Conservation (phyloP, 108 stramenopile genomes). For the Stephanodiscus minutulus region DNA sequence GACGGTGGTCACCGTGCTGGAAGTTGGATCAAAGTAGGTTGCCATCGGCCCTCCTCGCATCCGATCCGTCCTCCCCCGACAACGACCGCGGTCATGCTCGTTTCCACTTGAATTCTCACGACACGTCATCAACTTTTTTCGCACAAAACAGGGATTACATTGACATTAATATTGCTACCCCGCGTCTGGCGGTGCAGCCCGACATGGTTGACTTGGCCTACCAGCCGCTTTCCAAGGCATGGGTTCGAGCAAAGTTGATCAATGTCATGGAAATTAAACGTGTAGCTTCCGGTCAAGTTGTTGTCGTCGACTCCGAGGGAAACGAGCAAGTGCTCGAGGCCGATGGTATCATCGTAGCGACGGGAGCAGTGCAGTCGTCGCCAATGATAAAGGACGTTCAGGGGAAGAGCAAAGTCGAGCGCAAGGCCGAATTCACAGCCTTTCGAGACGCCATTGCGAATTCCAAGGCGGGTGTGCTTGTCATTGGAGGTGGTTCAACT, state of each 20-base stretch:
- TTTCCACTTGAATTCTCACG: not conserved
- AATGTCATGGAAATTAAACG: constrained; percentile 6
- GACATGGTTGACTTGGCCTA: constrained; percentile 13
- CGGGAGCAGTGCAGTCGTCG: constrained; percentile 24
- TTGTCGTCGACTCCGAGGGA: constrained; percentile 7
- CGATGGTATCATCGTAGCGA: constrained; percentile 20
- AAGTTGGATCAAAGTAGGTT: constrained; percentile 31
- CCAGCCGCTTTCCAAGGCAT: constrained; percentile 32
- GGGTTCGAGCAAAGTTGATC: constrained; percentile 4
- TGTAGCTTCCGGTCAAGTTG: constrained; percentile 11
- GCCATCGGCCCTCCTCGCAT: not conserved
- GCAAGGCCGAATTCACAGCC: constrained; percentile 7
- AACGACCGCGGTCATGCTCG: not conserved
- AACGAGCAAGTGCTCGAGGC: constrained; percentile 8
- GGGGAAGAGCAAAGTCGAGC: constrained; percentile 25
- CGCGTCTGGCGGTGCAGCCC: constrained; percentile 17
- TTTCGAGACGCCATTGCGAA: constrained; percentile 22
- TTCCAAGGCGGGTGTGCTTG: constrained; percentile 26
- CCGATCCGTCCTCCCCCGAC: no score
- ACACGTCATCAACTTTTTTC: not conserved
- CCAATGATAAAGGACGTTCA: constrained; percentile 15
- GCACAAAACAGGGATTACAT: constrained; percentile 10
- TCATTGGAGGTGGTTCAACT: constrained; percentile 17
- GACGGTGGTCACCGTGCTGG: constrained; percentile 4
- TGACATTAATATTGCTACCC: constrained; percentile 16